These are phyloP conservation scores for Solanum paucissectum DNA, from an alignment of 257 asterid species.

Conservation along the genomic window DNA sequence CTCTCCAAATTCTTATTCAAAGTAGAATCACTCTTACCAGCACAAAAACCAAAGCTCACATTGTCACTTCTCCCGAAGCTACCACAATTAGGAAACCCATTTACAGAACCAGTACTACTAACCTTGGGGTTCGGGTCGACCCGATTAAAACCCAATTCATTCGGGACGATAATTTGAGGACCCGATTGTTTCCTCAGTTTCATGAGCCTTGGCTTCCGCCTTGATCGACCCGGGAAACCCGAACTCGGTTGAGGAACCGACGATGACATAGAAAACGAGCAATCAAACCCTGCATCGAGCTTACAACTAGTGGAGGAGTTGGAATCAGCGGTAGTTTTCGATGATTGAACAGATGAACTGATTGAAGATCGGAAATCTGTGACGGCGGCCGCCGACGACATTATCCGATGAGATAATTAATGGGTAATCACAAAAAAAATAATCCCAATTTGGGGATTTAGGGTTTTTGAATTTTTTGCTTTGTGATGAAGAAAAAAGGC, in stretches of 20 bases:
- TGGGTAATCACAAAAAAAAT: not conserved
- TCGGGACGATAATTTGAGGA: slow-evolving; percentile 13
- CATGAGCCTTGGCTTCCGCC: slow-evolving; percentile 46
- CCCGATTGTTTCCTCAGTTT: slow-evolving; percentile 36
- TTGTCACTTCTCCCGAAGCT: not conserved
- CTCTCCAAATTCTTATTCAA: slow-evolving; percentile 10
- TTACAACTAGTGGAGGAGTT: not conserved
- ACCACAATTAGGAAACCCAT: not conserved
- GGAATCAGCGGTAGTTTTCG: slow-evolving; percentile 14
- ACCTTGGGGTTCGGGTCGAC: not conserved
- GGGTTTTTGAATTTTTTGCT: not conserved
- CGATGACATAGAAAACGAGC: not conserved
- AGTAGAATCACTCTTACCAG: slow-evolving; percentile 4
- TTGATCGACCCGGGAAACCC: slow-evolving; percentile 16
- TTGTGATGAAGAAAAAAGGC: not conserved
- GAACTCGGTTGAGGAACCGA: not conserved
- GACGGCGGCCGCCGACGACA: not conserved
- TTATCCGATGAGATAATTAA: not conserved
- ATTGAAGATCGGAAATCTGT: not conserved
- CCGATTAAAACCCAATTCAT: slow-evolving; percentile 14
- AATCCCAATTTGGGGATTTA: not conserved
- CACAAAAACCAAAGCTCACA: slow-evolving; percentile 1
- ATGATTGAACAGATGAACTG: not conserved
- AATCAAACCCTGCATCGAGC: slow-evolving; percentile 13
- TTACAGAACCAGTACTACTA: not conserved